These are phyloP conservation scores for Yamadazyma sp. DNA, from an alignment of 805 yeast genomes.

Conservation along the genomic window DNA sequence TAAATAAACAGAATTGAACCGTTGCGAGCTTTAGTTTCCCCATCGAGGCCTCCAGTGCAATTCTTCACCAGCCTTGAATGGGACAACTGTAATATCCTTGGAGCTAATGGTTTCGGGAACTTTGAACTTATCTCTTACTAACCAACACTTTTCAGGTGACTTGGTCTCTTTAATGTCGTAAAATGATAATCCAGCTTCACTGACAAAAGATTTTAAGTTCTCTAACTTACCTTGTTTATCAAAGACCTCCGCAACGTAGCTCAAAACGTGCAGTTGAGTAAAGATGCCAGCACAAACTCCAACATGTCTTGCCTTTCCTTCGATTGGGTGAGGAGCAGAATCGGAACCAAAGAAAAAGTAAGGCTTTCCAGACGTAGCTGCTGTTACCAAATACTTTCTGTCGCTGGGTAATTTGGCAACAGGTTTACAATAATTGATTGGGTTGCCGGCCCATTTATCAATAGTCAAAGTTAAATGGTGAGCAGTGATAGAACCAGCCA, in stretches of 20 bases:
- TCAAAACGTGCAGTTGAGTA: slow-evolving; percentile 79
- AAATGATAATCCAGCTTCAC: slow-evolving; percentile 69
- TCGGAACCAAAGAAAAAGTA: slow-evolving; percentile 97
- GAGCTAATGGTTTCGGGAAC: slow-evolving; percentile 62
- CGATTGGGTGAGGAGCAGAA: slow-evolving; percentile 94
- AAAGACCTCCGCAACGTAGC: slow-evolving; percentile 86
- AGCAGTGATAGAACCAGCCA: slow-evolving; percentile 93
- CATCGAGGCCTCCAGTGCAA: slow-evolving; percentile 76
- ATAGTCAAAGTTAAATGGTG: slow-evolving; percentile 88
- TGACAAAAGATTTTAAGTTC: slow-evolving; percentile 70
- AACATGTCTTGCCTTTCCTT: slow-evolving; percentile 68
- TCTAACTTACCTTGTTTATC: slow-evolving; percentile 64
- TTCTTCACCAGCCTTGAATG: slow-evolving; percentile 80
- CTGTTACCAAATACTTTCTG: slow-evolving; percentile 72
- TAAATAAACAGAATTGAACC: too few relatives aligned
- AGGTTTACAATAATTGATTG: slow-evolving; percentile 94
- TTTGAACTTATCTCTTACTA: slow-evolving; percentile 52
- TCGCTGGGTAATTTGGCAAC: slow-evolving; percentile 93
- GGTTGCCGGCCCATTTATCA: slow-evolving; percentile 96
- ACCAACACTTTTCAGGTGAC: slow-evolving; percentile 42
- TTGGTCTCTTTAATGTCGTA: slow-evolving; percentile 55
- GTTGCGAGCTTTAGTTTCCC: slow-evolving; percentile 45
- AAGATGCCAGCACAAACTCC: slow-evolving; percentile 99
- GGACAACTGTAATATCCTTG: slow-evolving; percentile 57
- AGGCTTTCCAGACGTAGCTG: slow-evolving; percentile 90